Percentiles rank a stretch among this genome's conserved stretches.
These are phyloP conservation scores for Helianthus tuberosus DNA, from an alignment of 129 eudicot genomes.

Conservation along the genomic window DNA sequence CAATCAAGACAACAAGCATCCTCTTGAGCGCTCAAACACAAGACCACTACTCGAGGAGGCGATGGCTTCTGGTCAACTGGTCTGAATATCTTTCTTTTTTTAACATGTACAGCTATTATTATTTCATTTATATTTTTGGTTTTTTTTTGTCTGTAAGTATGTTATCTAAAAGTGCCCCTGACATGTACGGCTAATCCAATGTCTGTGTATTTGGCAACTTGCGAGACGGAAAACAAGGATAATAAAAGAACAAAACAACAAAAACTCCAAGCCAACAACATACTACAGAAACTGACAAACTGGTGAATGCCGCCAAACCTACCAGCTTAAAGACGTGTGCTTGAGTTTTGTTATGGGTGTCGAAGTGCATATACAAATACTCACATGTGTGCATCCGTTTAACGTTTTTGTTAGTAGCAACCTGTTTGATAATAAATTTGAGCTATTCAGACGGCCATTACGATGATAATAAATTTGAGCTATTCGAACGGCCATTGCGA, in stretches of 20 bases:
- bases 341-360: constrained; percentile 54
- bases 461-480: too few species aligned
- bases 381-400: neutral
- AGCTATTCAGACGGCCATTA: too few species aligned
- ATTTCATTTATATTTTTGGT: neutral
- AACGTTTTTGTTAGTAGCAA: too few species aligned
- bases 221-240: too few species aligned
- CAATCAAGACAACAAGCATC: constrained; percentile 59
- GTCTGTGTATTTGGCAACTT: neutral
- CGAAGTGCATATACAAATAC: constrained; percentile 21
- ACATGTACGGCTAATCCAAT: neutral
- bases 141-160: constrained; percentile 20
- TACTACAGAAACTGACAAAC: too few species aligned
- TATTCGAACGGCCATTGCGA: too few species aligned
- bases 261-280: too few species aligned
- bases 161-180: neutral
- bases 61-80: neutral
- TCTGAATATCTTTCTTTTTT: neutral
- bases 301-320: constrained; percentile 22
- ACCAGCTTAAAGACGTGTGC: neutral
- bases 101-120: constrained; percentile 27
- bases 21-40: constrained; percentile 40
- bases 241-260: too few species aligned
- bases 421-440: too few species aligned
- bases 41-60: constrained; percentile 64